Base-by-base conservation (phyloP, 2,329 filamentous ascomycete species). In the Albifimbria verrucaria region DNA sequence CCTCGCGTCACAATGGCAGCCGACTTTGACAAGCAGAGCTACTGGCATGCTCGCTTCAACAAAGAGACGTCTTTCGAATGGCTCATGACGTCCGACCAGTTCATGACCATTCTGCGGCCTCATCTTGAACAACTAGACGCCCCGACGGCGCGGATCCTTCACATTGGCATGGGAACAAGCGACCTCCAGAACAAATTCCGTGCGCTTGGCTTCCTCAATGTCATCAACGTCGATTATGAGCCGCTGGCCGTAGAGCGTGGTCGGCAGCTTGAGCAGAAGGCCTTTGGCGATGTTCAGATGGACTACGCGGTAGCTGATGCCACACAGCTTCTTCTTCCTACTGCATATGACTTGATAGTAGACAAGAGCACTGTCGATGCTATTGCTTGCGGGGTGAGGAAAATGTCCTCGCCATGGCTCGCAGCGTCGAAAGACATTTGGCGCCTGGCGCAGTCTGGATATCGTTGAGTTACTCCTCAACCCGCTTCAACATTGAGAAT, bases 311-410 rank as follows among this genome's bases (percentile, higher is more conserved):
- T 77, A 2, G 74, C 71, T 3, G 77, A 80, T 52, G 75, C 65
- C n/a, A 79, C 76, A 1, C 65, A 65, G 48, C 63, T 78, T 20
- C 24, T 49, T 25, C 47, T 62, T 24, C 36, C 26, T 12, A 42
- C 26, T 25, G 11, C 42, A 15, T 79, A 72, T 43, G 67, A 77
- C 49, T 60, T 80, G 4, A 67, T 77, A 3, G 53, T 80, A 15
- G 78, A 81, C 59, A 80, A 80, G 59, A 73, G 76, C 62, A 78
- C 77, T 1, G 73, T 62, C 4, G 78, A 80, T 44, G 77, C 77
- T 2, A 64, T 80, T 4, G 71, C 77, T 1, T 80, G 77, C 43
- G 76, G 68, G 77, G 73, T 6, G 65, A 66, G 3, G 66, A 62
- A 7, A 61, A 68, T 2, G 46, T 79, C 2, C 55, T 65, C 23